Evolutionary conservation across 179 eudicot species (phyloP), one percentile per base, ranked within the genome.

Genomic region (Camellia oleifera): DNA sequence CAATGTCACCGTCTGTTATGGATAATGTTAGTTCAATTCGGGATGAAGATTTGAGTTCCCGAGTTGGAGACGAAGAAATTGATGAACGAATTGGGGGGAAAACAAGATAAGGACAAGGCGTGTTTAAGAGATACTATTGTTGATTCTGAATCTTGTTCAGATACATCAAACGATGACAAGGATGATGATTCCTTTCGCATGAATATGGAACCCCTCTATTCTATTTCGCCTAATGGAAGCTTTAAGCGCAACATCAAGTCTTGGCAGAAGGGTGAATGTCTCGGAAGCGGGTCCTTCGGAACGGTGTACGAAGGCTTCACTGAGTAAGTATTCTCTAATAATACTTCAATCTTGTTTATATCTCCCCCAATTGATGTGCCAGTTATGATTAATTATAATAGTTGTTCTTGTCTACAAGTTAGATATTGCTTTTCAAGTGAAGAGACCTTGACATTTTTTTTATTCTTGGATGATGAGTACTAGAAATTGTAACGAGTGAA

Each of bases 211-310:
- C 84, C 88, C 45, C 42, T 82, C 61, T 83, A 87, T 57, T 65
- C 76, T 74, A 79, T 89, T 78, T 94, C 92, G 9, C 92, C 94
- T 4, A 87, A 74, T 86, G 89, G 88, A 66, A 83, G 82, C 48
- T 82, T 81, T 53, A 79, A 79, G 78, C 57, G 72, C 60, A 80
- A 62, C 8, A 84, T 91, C 75, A 88, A 84, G 57, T 81, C 80
- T 46, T 94, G 98, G 98, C 87, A 84, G 77, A 91, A 87, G 85
- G 98, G 95, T 18, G 80, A 72, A 11, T 80, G 76, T 71, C 83
- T 92, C 40, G 98, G 98, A 68, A 84, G 86, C 62, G 98, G 98
- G 46, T 94, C 98, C 20, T 94, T 90, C 83, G 98, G 98, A 76
- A 90, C 95, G 48, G 98, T 94, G 32, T 88, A 86, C 61, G 91